Evolutionary conservation across 345 rosid species (phyloP).

Genomic region (Syzygium grande): DNA sequence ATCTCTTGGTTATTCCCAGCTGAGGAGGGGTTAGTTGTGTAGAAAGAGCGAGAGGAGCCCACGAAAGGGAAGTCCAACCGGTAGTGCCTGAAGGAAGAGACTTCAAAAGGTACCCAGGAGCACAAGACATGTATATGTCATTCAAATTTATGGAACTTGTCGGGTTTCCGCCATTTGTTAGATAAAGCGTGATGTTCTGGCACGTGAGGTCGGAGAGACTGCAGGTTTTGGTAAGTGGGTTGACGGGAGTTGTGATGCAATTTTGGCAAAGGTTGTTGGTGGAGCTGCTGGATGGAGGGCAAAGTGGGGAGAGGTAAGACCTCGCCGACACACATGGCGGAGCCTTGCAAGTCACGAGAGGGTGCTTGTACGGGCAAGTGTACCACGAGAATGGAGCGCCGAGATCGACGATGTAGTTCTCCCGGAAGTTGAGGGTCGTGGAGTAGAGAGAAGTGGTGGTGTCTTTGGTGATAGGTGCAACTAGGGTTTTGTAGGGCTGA

Average conservation of each 20-base stretch:
- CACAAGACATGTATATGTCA: slow-evolving; percentile 6
- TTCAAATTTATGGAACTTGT: background rate
- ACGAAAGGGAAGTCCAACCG: background rate
- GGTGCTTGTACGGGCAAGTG: slow-evolving; percentile 2
- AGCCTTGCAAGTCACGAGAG: slow-evolving; percentile 6
- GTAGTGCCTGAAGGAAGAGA: slow-evolving; percentile 3
- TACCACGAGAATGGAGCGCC: slow-evolving; percentile 5
- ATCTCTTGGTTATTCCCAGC: background rate
- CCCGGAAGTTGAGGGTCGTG: slow-evolving; percentile 13
- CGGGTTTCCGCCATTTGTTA: slow-evolving; percentile 9
- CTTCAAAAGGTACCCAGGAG: slow-evolving; percentile 8
- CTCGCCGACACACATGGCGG: slow-evolving; percentile 6
- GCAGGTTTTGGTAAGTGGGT: slow-evolving; percentile 16
- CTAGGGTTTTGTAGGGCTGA: slow-evolving; percentile 5
- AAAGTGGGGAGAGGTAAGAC: slow-evolving; percentile 7
- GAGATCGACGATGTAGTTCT: slow-evolving; percentile 16
- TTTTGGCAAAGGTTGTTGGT: background rate
- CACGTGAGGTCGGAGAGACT: slow-evolving; percentile 6
- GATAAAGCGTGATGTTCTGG: background rate
- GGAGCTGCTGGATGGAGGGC: slow-evolving; percentile 4
- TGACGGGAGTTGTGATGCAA: slow-evolving; percentile 21
- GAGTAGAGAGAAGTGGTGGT: slow-evolving; percentile 13
- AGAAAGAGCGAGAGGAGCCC: background rate
- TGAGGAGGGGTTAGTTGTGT: background rate
- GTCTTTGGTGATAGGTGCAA: slow-evolving; percentile 24